Evolutionary conservation across 2,329 filamentous ascomycete genomes (phyloP), one percentile per base, ranked within the genome.

Genomic region (Diaporthe velutina): DNA sequence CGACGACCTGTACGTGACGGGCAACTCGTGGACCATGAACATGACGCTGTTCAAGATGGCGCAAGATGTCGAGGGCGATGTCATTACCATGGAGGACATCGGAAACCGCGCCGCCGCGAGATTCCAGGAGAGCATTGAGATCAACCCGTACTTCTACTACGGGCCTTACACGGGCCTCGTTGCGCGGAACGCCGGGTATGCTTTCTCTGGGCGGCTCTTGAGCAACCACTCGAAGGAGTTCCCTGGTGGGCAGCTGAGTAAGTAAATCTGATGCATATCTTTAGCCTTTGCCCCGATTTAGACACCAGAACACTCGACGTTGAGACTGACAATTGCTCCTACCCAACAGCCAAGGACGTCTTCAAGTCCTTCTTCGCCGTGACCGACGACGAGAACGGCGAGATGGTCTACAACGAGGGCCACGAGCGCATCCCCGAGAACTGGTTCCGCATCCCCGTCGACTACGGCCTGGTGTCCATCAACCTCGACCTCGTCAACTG

Each of bases 131-230:
- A 86, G 84, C 54, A 84, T 89, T 13, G 80, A 81, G 33, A 85
- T 83, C 35, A 91, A 91, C 78, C 88, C 88, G 0, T 83, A 87
- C 64, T 90, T 89, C 79, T 90, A 88, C 81, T 89, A 87, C 70
- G 88, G 88, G 0, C 89, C 88, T 1, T 85, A 87, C 71, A 88
- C 86, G 2, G 88, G 88, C 19, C 82, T 88, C 70, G 79, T 89
- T 28, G 85, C 84, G 9, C 84, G 86, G 0, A 87, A 88, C 64
- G 87, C 88, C 17, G 88, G 85, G 2, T 88, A 84, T 75, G 78
- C 84, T 25, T 89, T 89, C 75, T 77, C 83, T 3, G 84, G 79
- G 12, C 83, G 86, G 15, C 76, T 89, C 64, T 82, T 86, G 54
- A 81, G 83, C 33, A 89, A 89, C 74, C 83, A 88, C 67, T 85